These are phyloP conservation scores for Bipolaris cookei DNA, from an alignment of 2,329 filamentous ascomycete species.

Conservation along the genomic window DNA sequence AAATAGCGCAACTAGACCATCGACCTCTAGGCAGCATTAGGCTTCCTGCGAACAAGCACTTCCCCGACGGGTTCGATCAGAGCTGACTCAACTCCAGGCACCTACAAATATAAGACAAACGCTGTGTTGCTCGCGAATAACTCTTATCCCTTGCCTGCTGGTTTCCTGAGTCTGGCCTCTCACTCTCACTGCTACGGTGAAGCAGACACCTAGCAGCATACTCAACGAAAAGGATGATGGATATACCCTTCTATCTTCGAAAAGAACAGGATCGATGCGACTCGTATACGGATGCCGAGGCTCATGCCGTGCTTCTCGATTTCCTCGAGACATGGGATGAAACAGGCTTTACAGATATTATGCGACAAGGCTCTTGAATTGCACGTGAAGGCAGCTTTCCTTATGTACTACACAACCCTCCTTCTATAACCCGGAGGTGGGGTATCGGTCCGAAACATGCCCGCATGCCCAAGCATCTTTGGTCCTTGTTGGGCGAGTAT, in stretches of 20 bases:
- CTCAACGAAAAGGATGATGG: neutral
- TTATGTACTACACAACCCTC: too few species aligned
- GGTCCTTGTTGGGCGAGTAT: neutral
- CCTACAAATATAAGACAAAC: too few species aligned
- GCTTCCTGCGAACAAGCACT: neutral
- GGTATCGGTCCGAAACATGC: neutral
- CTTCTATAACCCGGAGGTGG: too few species aligned
- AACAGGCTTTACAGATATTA: neutral
- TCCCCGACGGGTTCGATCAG: neutral
- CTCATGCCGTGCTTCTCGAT: neutral
- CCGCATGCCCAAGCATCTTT: too few species aligned
- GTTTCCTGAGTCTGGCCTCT: too few species aligned
- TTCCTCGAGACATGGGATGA: neutral
- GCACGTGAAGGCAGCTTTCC: neutral
- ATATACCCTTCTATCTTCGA: neutral
- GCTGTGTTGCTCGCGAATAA: neutral
- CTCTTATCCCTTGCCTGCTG: neutral
- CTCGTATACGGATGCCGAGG: neutral
- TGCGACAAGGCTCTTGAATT: too few species aligned
- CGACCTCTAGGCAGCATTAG: neutral
- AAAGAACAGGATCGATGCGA: neutral
- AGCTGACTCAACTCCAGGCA: neutral
- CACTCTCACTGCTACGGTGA: neutral
- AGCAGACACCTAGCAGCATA: neutral
- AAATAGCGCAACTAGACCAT: neutral